phyloP scores from a whole-genome alignment of 73 alveolate genomes.

The Paramecium sonneborni region DNA sequence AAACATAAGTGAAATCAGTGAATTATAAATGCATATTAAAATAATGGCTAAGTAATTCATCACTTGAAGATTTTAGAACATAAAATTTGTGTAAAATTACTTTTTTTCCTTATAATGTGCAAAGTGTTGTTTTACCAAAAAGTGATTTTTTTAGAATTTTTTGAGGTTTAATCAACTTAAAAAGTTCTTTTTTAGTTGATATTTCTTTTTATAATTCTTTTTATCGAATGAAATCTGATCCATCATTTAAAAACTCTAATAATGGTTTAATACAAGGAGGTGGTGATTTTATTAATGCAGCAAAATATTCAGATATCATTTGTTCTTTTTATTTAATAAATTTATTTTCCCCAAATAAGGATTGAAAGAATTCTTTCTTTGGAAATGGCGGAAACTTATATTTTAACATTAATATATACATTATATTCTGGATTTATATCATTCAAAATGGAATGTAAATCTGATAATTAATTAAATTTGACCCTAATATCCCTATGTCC shows the following conservation, averaged over 20 bases:
- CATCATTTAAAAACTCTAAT: not conserved
- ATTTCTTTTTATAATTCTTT: not conserved
- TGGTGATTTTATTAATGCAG: not conserved
- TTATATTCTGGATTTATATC: not conserved
- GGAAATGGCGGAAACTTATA: conserved; percentile 27
- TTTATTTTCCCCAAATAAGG: not conserved
- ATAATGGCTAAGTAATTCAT: not conserved
- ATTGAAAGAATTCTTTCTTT: not conserved
- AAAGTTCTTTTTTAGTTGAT: not conserved
- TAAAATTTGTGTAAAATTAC: conserved; percentile 39
- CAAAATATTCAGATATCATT: not conserved
- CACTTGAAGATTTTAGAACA: not conserved
- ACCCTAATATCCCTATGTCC: conserved; percentile 29
- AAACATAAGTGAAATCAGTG: not conserved
- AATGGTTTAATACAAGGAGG: not conserved
- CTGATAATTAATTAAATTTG: not conserved
- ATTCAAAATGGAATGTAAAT: not conserved
- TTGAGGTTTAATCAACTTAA: not conserved
- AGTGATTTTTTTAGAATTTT: not conserved
- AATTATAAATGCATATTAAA: not conserved
- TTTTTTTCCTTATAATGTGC: not conserved
- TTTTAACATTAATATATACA: not conserved
- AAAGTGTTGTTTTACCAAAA: conserved; percentile 1
- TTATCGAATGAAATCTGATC: not conserved
- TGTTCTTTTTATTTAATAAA: not conserved